Percentiles rank a stretch among this genome's conserved stretches.
Evolutionary conservation across 495 filamentous ascomycete genomes (phyloP).

Genomic region (Rhypophila decipiens): DNA sequence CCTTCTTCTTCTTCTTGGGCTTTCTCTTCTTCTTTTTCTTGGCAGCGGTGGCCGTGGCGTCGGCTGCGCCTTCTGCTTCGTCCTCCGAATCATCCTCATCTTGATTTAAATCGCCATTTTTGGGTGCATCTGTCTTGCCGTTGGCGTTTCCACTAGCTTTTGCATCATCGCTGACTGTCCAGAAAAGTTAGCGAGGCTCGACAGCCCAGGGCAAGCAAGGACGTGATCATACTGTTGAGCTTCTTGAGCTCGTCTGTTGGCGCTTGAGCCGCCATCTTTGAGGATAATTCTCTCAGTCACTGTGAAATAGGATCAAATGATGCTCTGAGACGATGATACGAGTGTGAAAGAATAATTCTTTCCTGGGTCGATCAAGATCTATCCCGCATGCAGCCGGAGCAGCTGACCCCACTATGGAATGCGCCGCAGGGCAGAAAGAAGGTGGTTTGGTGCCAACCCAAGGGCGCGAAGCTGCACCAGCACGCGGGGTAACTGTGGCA

Average conservation of each 20-base stretch:
- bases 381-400: not conserved
- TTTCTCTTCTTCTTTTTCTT: slow-evolving; percentile 76
- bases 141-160: slow-evolving; percentile 44
- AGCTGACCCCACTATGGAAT: not conserved
- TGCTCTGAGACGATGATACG: too few species aligned
- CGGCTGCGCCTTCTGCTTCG: slow-evolving; percentile 33
- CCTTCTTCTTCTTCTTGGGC: slow-evolving; percentile 76
- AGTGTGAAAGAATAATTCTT: not conserved
- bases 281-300: not conserved
- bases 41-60: slow-evolving; percentile 34
- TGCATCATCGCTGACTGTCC: slow-evolving; percentile 35
- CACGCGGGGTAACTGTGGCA: slow-evolving; percentile 13
- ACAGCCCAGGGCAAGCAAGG: too few species aligned
- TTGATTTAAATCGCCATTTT: slow-evolving; percentile 54
- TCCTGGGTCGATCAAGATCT: not conserved
- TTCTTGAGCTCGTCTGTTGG: slow-evolving; percentile 36
- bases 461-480: not conserved
- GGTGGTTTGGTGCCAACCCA: not conserved
- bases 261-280: slow-evolving; percentile 36
- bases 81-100: slow-evolving; percentile 63
- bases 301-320: too few species aligned
- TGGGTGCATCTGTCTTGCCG: slow-evolving; percentile 31
- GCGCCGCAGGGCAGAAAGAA: not conserved
- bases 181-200: not conserved
- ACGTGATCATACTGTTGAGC: slow-evolving; percentile 31